Evolutionary conservation across 768 basidiomycete species (phyloP), one percentile per base, ranked within the genome.

Genomic region (Suillus placidus): DNA sequence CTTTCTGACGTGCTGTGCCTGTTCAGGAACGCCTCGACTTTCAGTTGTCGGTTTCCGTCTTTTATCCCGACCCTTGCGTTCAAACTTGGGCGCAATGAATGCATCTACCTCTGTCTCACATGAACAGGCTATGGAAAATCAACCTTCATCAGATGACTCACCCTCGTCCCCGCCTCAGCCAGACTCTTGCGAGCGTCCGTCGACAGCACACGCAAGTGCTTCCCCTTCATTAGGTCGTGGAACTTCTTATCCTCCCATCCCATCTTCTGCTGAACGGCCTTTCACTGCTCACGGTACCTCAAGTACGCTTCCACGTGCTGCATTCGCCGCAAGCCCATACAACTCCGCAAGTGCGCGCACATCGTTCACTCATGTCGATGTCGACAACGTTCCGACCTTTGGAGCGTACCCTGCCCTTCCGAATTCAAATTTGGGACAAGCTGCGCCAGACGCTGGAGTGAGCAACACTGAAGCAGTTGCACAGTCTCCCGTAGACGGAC

Each of bases 321-420:
- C 64, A 49, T 56, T 64, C 4, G 5, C 64, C n/a, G 12, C 26
- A 20, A 68, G 72, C 12, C 73, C 75, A 64, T 67, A 75, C 67
- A 64, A 74, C 38, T 80, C 82, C 23, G 78, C 82, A 42, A 82
- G 82, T 60, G 81, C 86, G 0, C 81, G 84, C 30, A 86, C 86
- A 8, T 85, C 85, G 13, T 83, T 82, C 67, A 87, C 86, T 2
- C 81, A 81, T 32, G 85, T 86, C 38, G 82, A 84, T 64, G 72
- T 76, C 3, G 79, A 80, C 23, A 76, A 68, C 3, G 1, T 66
- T 2, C 60, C 72, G 2, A n/a, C 51, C 0, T 69, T 75, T 6
- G 67, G 64, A 62, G 54, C 66, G 7, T 76, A 74, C 58, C 74
- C 74, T 14, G 26, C 54, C 65, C 70, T 62, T 67, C 72, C 67